Evolutionary conservation across 345 rosid genomes (phyloP), one percentile per base, ranked within the genome.

Genomic region (Bruguiera parviflora): DNA sequence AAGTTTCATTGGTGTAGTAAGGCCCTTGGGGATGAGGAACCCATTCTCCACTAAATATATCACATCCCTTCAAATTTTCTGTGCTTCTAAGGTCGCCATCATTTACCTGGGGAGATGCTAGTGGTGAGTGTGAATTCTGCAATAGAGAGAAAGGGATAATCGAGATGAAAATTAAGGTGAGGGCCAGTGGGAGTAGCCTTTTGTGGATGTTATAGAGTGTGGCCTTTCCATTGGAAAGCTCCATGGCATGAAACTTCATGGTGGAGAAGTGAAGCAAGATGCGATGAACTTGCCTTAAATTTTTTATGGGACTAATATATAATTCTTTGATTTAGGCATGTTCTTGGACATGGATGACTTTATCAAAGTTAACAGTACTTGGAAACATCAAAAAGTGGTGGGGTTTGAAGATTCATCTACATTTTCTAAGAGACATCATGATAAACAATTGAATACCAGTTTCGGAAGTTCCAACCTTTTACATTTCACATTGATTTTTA

Each of bases 31-130:
- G 77, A 68, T 72, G 64, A 9, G 77, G 77, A 61, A 80, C 64
- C 84, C 86, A 80, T 56, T 76, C 71, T 32, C 86, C 86, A 20
- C 37, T 29, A 66, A 78, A 83, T 31, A 78, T 65, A 28, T 80
- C 77, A 66, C 84, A 83, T 43, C 63, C 71, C 24, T 73, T 65
- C 61, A 27, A 35, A 59, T 22, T 64, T 31, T n/a, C 21, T 63
- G 8, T 25, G 73, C 49, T 35, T 65, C 16, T 37, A 27, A 72
- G 24, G 43, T 52, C 60, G 10, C 33, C 43, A 13, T 0, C 5
- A 61, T 20, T 3, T 5, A 22, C 15, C 39, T 16, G 31, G 13
- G 62, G 61, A 21, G 75, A 65, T 15, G 70, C 58, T 25, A 28
- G 29, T 55, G 64, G 74, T 3, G 63, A 37, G 6, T 5, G 59